These are phyloP conservation scores for Oryza australiensis DNA, from an alignment of 176 grass and related monocot genomes.

Conservation along the genomic window DNA sequence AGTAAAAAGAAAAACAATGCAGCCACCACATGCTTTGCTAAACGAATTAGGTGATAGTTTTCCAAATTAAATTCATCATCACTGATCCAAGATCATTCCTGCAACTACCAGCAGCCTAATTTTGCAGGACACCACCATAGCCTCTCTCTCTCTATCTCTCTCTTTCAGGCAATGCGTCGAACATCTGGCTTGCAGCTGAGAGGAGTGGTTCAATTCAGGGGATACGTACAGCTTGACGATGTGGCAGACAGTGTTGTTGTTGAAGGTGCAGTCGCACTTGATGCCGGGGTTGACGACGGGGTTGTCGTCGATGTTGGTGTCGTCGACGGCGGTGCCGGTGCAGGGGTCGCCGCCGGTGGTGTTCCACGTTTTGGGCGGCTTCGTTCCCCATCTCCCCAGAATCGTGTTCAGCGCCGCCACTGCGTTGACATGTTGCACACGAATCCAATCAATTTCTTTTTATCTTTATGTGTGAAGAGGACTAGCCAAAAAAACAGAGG, in stretches of 20 bases:
- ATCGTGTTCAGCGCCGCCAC: slow-evolving; percentile 57
- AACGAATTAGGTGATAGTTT: no score
- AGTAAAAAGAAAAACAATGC: no score
- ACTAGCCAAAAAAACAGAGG: no score
- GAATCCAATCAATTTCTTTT: no score
- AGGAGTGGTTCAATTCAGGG: neutral
- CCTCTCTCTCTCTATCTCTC: no score
- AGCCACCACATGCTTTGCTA: no score
- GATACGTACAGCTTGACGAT: slow-evolving; percentile 48
- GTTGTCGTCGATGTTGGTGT: slow-evolving; percentile 14
- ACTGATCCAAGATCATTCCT: no score
- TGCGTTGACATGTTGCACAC: neutral
- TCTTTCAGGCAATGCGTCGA: neutral
- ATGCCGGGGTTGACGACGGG: slow-evolving; percentile 43
- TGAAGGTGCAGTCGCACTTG: slow-evolving; percentile 58
- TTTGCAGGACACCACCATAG: no score
- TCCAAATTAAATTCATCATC: no score
- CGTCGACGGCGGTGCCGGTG: slow-evolving; percentile 57
- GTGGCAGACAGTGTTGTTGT: slow-evolving; percentile 46
- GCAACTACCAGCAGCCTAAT: no score
- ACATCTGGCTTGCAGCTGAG: neutral
- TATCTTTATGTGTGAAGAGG: no score
- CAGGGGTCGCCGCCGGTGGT: slow-evolving; percentile 65
- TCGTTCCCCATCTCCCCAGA: slow-evolving; percentile 40
- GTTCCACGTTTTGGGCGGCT: slow-evolving; percentile 53